Conservation (phyloP, 1,284 basidiomycete genomes). For the Tylopilus sp. region DNA sequence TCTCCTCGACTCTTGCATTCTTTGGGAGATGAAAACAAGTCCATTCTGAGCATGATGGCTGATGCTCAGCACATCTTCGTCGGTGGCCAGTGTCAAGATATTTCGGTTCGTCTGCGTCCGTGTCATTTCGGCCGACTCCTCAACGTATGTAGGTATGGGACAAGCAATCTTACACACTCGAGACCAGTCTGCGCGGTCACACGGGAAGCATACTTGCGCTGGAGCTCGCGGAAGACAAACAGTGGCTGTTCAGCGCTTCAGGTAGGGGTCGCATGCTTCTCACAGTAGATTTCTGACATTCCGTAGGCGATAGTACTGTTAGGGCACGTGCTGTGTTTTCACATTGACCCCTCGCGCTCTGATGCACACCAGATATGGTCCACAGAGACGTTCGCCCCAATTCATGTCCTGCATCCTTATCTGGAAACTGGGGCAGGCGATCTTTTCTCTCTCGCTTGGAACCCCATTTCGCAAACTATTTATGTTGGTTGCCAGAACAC, state of each 20-base stretch:
- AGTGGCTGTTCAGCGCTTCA: slow-evolving; percentile 85
- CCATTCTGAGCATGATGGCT: slow-evolving; percentile 74
- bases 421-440: slow-evolving; percentile 85
- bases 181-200: slow-evolving; percentile 79
- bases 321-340: slow-evolving; percentile 46
- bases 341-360: background rate
- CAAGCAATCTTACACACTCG: slow-evolving; percentile 63
- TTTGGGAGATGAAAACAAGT: slow-evolving; percentile 63
- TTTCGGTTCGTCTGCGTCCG: slow-evolving; percentile 32
- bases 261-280: slow-evolving; percentile 40
- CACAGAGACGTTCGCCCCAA: slow-evolving; percentile 61
- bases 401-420: slow-evolving; percentile 83
- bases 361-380: slow-evolving; percentile 71
- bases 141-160: slow-evolving; percentile 70
- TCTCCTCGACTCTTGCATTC: slow-evolving; percentile 59
- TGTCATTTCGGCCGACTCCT: slow-evolving; percentile 1
- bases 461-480: slow-evolving; percentile 62
- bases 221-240: slow-evolving; percentile 69
- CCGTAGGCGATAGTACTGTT: slow-evolving; percentile 77
- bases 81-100: slow-evolving; percentile 77
- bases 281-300: slow-evolving; percentile 6
- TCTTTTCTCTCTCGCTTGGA: slow-evolving; percentile 87
- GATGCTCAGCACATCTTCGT: slow-evolving; percentile 76
- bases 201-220: slow-evolving; percentile 83
- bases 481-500: slow-evolving; percentile 92